Percentiles rank a stretch among this genome's conserved stretches.
Evolutionary conservation across 2,329 filamentous ascomycete genomes (phyloP).

Genomic region (Purpureocillium lavendulum): DNA sequence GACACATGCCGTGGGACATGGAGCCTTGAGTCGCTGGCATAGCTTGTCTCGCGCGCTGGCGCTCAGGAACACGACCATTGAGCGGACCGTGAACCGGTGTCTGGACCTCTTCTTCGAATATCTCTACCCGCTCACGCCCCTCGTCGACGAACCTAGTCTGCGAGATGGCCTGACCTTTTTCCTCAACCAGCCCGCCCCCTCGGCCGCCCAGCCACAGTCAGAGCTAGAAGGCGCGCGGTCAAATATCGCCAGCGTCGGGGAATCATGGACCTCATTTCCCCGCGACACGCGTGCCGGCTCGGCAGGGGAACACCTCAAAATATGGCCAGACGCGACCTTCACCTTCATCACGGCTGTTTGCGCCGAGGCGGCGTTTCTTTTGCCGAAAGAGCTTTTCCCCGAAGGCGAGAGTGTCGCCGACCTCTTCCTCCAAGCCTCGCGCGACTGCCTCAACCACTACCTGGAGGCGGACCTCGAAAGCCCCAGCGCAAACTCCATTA

Average conservation of each 20-base stretch:
- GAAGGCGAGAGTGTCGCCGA: conserved; percentile 26
- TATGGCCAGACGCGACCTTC: conserved; percentile 28
- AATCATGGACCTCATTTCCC: conserved; percentile 4
- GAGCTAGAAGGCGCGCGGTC: not conserved
- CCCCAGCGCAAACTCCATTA: conserved; percentile 32
- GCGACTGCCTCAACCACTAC: conserved; percentile 27
- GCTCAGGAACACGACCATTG: conserved; percentile 14
- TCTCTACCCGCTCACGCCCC: conserved; percentile 31
- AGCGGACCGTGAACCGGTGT: conserved; percentile 21
- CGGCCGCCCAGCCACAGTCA: not conserved
- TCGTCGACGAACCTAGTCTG: conserved; percentile 32
- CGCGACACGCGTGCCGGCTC: not conserved
- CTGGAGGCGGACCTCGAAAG: conserved; percentile 31
- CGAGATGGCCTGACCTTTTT: conserved; percentile 26
- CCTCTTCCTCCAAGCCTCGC: conserved; percentile 29
- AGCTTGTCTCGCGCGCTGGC: conserved; percentile 14
- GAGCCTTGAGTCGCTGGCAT: conserved; percentile 19
- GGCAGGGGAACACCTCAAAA: conserved; percentile 2
- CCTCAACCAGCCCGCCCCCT: conserved; percentile 6
- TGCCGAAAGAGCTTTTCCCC: conserved; percentile 30
- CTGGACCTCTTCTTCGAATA: conserved; percentile 33
- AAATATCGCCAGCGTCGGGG: not conserved
- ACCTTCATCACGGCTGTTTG: conserved; percentile 35
- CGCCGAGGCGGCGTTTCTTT: conserved; percentile 29
- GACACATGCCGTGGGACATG: conserved; percentile 6